Evolutionary conservation across 345 rosid species (phyloP).

Genomic region (Nephelium lappaceum): DNA sequence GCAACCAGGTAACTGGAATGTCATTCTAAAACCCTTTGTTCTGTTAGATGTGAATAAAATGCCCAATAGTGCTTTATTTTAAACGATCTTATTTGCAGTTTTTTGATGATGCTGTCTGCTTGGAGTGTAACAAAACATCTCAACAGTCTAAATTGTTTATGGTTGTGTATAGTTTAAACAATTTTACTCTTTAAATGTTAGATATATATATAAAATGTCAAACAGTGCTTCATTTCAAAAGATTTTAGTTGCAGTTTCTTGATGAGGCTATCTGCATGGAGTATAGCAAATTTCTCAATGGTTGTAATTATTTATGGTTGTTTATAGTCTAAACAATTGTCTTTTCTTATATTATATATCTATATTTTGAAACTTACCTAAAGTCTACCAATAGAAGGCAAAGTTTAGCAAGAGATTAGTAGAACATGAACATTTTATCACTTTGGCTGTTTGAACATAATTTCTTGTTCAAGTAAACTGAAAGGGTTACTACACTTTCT

Average conservation of each 20-base stretch:
- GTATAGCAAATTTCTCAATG: slow-evolving; percentile 20
- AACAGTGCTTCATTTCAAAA: not conserved
- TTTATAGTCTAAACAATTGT: not conserved
- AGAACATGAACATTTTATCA: not conserved
- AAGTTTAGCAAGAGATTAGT: not conserved
- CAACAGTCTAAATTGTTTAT: not conserved
- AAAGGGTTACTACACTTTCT: not conserved
- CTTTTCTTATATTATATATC: not conserved
- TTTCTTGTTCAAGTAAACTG: not conserved
- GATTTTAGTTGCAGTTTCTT: no score
- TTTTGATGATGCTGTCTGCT: slow-evolving; percentile 29
- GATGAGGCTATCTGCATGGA: slow-evolving; percentile 32
- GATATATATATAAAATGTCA: not conserved
- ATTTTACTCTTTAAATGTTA: not conserved
- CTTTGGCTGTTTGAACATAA: not conserved
- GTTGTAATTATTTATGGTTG: not conserved
- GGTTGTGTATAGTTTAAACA: not conserved
- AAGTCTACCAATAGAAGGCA: no score
- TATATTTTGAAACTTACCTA: no score
- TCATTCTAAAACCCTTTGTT: not conserved
- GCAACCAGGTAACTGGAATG: slow-evolving; percentile 74
- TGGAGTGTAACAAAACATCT: slow-evolving; percentile 20
- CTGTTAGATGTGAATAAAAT: not conserved
- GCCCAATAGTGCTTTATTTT: not conserved
- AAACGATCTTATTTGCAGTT: slow-evolving; percentile 14